These are phyloP conservation scores for Chenopodium suecicum DNA, from an alignment of 148 eudicot genomes.

Conservation along the genomic window DNA sequence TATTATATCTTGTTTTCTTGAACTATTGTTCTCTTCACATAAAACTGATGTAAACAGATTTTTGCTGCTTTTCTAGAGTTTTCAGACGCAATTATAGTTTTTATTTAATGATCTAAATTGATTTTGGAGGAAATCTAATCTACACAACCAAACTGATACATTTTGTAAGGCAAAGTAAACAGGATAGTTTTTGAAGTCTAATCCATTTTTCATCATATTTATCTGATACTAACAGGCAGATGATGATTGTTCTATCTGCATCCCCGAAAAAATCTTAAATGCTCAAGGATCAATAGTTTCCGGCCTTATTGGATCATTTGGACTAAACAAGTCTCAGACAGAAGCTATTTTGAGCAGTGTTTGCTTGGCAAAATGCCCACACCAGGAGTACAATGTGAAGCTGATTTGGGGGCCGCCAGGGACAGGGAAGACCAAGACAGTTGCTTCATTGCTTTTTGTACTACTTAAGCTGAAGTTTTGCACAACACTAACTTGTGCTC, in stretches of 20 bases:
- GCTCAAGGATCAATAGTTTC: neutral
- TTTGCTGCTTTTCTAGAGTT: too few species aligned
- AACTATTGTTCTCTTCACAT: neutral
- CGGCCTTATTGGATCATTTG: neutral
- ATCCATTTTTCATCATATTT: neutral
- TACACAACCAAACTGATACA: too few species aligned
- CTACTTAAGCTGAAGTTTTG: conserved; percentile 32
- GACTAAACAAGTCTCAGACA: conserved; percentile 27
- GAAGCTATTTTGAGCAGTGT: conserved; percentile 30
- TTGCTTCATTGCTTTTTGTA: conserved; percentile 35
- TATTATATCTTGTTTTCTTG: neutral
- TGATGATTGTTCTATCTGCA: conserved; percentile 19
- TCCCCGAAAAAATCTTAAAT: neutral
- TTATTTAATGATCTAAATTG: neutral
- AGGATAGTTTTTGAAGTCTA: neutral
- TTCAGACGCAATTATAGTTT: neutral
- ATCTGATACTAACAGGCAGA: conserved; percentile 16
- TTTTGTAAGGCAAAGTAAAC: neutral
- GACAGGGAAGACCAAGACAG: conserved; percentile 64
- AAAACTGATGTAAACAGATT: too few species aligned
- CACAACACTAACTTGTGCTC: conserved; percentile 54
- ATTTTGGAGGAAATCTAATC: neutral
- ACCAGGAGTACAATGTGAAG: conserved; percentile 26
- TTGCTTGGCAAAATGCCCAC: conserved; percentile 16
- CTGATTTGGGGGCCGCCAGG: conserved; percentile 74